These are phyloP conservation scores for Acer campestre DNA, from an alignment of 345 rosid species.

Conservation along the genomic window DNA sequence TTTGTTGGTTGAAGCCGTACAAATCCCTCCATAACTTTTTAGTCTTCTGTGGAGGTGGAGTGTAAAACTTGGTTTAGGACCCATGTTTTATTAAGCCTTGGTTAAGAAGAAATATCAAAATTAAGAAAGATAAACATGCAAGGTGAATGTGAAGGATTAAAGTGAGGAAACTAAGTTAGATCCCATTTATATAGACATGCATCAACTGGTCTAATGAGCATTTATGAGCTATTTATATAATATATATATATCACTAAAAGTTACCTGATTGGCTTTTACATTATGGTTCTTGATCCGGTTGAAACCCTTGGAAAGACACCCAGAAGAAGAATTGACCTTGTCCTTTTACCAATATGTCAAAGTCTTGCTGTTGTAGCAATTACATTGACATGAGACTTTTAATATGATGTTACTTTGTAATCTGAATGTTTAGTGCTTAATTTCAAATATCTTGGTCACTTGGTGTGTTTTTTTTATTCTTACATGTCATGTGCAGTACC, in stretches of 20 bases:
- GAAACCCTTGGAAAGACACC: neutral
- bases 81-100: neutral
- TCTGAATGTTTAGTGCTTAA: neutral
- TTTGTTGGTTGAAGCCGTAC: neutral
- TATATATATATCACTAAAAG: neutral
- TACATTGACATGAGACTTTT: neutral
- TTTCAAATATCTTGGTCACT: neutral
- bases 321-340: neutral
- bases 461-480: conserved; percentile 16
- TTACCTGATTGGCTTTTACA: neutral
- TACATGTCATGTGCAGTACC: conserved; percentile 41
- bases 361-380: neutral
- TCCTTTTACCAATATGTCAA: neutral
- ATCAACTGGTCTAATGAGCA: neutral
- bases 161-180: neutral
- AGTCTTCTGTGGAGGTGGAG: neutral
- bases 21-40: neutral
- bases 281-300: neutral
- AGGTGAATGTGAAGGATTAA: neutral
- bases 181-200: neutral
- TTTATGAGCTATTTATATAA: neutral
- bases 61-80: conserved; percentile 2
- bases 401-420: neutral
- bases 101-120: neutral
- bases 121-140: neutral